Conservation (phyloP, 2,329 filamentous ascomycete species). For the Talaromyces sp. region DNA sequence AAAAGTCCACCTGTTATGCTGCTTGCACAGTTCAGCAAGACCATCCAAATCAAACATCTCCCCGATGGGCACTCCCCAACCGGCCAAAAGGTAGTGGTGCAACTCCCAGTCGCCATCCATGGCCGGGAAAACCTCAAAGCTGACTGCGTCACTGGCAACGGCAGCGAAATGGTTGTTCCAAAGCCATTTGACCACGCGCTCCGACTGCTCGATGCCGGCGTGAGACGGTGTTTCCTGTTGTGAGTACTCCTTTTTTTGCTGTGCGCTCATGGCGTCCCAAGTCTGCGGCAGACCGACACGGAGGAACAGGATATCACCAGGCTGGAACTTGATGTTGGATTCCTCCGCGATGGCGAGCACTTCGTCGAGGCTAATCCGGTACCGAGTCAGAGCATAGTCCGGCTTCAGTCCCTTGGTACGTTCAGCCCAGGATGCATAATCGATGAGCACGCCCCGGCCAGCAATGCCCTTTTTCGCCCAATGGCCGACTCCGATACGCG, state of each 20-base stretch:
- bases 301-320: constrained; percentile 35
- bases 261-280: constrained; percentile 26
- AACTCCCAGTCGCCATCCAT: constrained; percentile 28
- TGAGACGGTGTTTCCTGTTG: constrained; percentile 26
- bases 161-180: constrained; percentile 57
- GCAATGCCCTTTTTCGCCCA: constrained; percentile 36
- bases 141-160: constrained; percentile 55
- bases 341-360: constrained; percentile 29
- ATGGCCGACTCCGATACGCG: constrained; percentile 32
- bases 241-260: constrained; percentile 24
- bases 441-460: constrained; percentile 36
- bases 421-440: constrained; percentile 31
- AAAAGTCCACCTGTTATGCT: constrained; percentile 31
- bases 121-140: constrained; percentile 49
- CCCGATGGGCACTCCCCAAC: constrained; percentile 34
- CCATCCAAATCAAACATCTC: constrained; percentile 37
- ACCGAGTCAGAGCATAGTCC: constrained; percentile 25
- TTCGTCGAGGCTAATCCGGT: constrained; percentile 30
- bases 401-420: constrained; percentile 24
- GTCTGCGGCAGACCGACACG: constrained; percentile 31
- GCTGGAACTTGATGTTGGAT: constrained; percentile 29
- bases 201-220: constrained; percentile 33
- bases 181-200: constrained; percentile 49
- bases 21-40: constrained; percentile 26
- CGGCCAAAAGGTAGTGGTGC: constrained; percentile 31